Evolutionary conservation across 257 asterid genomes (phyloP).

Genomic region (Solanum virginianum): DNA sequence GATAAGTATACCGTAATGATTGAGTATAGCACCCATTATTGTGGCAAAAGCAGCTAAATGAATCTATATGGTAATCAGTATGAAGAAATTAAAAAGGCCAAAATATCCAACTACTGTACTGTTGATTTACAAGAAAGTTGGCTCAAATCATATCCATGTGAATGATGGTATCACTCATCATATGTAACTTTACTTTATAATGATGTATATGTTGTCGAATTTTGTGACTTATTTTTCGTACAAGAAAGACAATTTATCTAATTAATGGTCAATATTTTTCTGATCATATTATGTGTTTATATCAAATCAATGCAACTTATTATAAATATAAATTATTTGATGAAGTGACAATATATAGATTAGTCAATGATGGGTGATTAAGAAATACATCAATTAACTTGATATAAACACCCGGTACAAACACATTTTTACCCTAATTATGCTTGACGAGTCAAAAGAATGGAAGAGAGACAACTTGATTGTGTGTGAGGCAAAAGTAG

Average conservation of each 20-base stretch:
- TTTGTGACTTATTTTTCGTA: neutral
- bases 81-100: neutral
- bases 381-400: too few species aligned
- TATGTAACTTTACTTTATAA: slow-evolving; percentile 6
- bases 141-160: slow-evolving; percentile 4
- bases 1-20: neutral
- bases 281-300: neutral
- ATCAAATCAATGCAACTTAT: neutral
- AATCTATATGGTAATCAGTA: slow-evolving; percentile 4
- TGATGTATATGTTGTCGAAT: neutral
- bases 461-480: slow-evolving; percentile 27
- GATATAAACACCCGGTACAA: too few species aligned
- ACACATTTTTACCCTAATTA: neutral
- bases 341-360: neutral
- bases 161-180: slow-evolving; percentile 6
- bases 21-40: neutral
- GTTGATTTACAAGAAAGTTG: neutral
- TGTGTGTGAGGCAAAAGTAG: slow-evolving; percentile 21
- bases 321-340: neutral
- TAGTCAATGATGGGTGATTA: neutral
- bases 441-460: slow-evolving; percentile 10
- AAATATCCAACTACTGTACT: neutral
- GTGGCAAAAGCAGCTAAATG: neutral
- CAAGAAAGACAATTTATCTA: neutral
- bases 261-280: neutral